These are phyloP conservation scores for Penicillium silybi DNA, from an alignment of 495 filamentous ascomycete species.

Conservation along the genomic window DNA sequence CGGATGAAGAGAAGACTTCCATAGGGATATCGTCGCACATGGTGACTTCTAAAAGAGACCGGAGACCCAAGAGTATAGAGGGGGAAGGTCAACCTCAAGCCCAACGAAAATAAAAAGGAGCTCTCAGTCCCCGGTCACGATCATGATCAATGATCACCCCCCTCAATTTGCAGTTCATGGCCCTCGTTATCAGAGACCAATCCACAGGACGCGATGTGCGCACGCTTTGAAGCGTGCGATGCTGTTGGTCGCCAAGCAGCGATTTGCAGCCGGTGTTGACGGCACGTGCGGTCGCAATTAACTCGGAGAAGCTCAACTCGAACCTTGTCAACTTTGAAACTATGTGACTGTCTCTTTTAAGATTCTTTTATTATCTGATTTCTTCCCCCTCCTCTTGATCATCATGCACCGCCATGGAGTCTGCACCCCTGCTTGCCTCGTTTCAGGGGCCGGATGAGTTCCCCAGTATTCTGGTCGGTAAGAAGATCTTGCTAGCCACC, in stretches of 20 bases:
- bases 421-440: constrained; percentile 12
- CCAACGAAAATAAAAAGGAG: background rate
- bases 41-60: background rate
- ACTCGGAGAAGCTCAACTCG: background rate
- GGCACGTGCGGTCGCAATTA: constrained; percentile 11
- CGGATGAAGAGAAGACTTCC: constrained; percentile 26
- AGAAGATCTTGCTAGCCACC: constrained; percentile 56
- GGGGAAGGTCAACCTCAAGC: background rate
- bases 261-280: constrained; percentile 7
- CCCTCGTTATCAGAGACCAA: background rate
- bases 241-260: constrained; percentile 16
- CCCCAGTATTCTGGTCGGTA: constrained; percentile 46
- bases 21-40: constrained; percentile 19
- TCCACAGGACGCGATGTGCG: constrained; percentile 2
- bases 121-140: background rate
- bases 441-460: constrained; percentile 26
- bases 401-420: constrained; percentile 16
- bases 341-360: background rate
- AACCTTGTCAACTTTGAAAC: background rate
- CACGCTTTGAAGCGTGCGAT: constrained; percentile 11
- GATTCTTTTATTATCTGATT: background rate
- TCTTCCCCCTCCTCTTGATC: background rate
- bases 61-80: background rate
- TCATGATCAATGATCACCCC: constrained; percentile 1
- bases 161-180: constrained; percentile 5